Evolutionary conservation across 148 eudicot genomes (phyloP), one percentile per base, ranked within the genome.

Genomic region (Rhododendron simsii): DNA sequence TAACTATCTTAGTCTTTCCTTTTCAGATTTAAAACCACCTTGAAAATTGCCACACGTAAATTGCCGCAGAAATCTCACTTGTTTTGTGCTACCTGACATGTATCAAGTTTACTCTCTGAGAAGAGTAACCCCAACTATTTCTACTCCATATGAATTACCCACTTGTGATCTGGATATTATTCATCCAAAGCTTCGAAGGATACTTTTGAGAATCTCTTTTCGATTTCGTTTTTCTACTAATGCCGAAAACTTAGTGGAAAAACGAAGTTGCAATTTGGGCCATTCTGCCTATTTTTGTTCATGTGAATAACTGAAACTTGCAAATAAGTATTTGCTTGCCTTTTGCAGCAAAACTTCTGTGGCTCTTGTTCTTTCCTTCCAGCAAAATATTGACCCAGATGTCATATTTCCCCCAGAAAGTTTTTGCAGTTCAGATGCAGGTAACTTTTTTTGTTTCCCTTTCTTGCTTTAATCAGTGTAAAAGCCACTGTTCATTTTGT

Each of bases 381-480:
- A 91, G 89, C 89, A 91, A 81, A 85, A 87, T 23, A 21, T 93
- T 45, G 91, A 94, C 79, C 93, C 98, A 83, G 93, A 92, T 85
- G 51, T 61, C 23, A 89, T 95, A 86, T 97, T 97, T 81, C 93
- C 93, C 63, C 91, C 87, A 14, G 95, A 90, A 81, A 93, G 96
- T 82, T 94, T 93, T 88, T 92, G 98, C 91, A 91, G 89, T 88
- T 84, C 94, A 85, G 95, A 93, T 81, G 98, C 94, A 94, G 96
- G 99, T 93, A 87, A n/a, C 76, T 2, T 67, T 16, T 16, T 73
- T 33, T 28, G 83, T 81, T 30, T 39, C 81, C 74, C 57, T 67
- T 41, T 77, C n/a, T 7, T 28, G 44, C 57, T 47, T 37, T 82
- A 2, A 10, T 80, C 18, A 26, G 20, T 2, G 44, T 18, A 2